Evolutionary conservation across 345 rosid genomes (phyloP).

Genomic region (Ailanthus altissimus): DNA sequence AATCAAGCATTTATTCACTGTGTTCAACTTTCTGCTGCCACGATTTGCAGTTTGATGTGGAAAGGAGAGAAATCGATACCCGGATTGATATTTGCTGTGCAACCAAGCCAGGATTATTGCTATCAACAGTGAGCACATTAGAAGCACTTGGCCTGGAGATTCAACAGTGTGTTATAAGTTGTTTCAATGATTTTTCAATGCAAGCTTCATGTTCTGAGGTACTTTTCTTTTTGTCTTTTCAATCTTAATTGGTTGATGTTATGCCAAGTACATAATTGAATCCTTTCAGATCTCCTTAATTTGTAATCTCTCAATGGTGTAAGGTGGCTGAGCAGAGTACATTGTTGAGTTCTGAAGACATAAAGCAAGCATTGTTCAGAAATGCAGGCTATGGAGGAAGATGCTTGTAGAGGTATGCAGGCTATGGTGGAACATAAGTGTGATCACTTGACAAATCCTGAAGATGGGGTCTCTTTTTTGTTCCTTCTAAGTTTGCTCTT

Average conservation of each 20-base stretch:
- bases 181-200: constrained; percentile 85
- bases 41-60: constrained; percentile 67
- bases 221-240: neutral
- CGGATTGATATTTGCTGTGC: constrained; percentile 77
- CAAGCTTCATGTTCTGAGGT: constrained; percentile 97
- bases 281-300: constrained; percentile 1
- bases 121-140: constrained; percentile 76
- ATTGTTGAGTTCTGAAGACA: constrained; percentile 59
- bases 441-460: constrained; percentile 6
- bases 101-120: constrained; percentile 72
- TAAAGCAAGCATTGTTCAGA: constrained; percentile 83
- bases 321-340: constrained; percentile 52
- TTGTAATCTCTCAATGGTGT: neutral
- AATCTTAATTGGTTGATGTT: neutral
- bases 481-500: constrained; percentile 21
- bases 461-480: constrained; percentile 8
- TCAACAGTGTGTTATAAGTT: constrained; percentile 87
- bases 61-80: constrained; percentile 56
- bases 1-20: neutral
- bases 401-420: constrained; percentile 50
- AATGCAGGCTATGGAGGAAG: constrained; percentile 98
- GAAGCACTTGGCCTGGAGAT: constrained; percentile 88
- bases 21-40: neutral
- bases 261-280: neutral
- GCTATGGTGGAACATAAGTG: constrained; percentile 9